Conservation (phyloP, 75 land plant species). For the Picea glauca region DNA sequence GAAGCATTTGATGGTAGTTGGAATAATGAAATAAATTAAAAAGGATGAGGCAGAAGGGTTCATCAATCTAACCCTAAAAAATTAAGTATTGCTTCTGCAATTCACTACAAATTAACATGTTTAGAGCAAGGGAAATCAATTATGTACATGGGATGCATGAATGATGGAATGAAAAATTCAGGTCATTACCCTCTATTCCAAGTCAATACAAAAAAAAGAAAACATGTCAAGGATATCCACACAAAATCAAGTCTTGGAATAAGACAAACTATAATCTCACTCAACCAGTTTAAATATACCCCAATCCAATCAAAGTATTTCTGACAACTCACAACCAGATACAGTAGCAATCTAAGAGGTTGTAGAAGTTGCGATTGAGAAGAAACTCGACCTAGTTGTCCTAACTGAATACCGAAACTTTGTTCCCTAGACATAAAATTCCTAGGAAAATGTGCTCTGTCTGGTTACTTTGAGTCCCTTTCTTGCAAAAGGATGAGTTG, state of each 20-base stretch:
- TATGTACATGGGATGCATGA: constrained; percentile 6
- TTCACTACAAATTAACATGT: not conserved
- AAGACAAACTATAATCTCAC: not conserved
- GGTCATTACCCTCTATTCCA: constrained; percentile 3
- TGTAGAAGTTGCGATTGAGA: not conserved
- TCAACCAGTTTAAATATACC: not conserved
- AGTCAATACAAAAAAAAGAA: constrained; percentile 7
- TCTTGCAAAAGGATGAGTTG: no score
- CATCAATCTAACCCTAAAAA: not conserved
- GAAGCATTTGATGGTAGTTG: not conserved
- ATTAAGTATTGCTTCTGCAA: not conserved
- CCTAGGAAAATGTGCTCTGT: no score
- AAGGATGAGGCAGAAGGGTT: not conserved
- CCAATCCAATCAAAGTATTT: constrained; percentile 5
- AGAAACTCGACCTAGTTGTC: no score
- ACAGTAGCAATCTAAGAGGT: not conserved
- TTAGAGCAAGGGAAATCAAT: not conserved
- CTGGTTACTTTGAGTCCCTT: no score
- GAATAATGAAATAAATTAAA: constrained; percentile 6
- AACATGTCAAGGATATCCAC: not conserved
- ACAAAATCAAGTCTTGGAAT: constrained; percentile 7
- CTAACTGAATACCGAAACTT: no score
- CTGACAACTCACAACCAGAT: not conserved
- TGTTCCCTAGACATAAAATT: no score
- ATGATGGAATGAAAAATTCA: not conserved